Conservation (phyloP, 257 asterid genomes). For the Oldenlandia corymbosa region DNA sequence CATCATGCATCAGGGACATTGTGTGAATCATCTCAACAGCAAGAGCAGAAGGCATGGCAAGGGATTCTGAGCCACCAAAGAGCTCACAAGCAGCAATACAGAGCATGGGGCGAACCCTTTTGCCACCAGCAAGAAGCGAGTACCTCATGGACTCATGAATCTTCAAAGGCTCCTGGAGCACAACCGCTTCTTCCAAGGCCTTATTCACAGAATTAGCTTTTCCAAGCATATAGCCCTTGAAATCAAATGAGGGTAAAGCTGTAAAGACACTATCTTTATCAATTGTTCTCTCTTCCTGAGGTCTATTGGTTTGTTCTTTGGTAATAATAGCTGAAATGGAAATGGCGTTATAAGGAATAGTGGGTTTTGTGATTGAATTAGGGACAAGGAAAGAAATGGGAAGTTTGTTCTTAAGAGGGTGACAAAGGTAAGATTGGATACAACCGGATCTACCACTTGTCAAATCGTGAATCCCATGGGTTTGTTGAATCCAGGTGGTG, state of each 20-base stretch:
- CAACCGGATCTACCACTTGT: constrained; percentile 21
- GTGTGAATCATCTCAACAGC: constrained; percentile 68
- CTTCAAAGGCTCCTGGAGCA: constrained; percentile 31
- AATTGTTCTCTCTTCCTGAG: constrained; percentile 10
- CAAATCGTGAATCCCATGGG: constrained; percentile 14
- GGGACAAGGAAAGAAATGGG: constrained; percentile 16
- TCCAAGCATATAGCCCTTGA: constrained; percentile 35
- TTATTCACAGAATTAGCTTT: constrained; percentile 40
- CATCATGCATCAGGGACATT: constrained; percentile 65
- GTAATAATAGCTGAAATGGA: constrained; percentile 27
- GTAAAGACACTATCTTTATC: background rate
- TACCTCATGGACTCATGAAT: constrained; percentile 58
- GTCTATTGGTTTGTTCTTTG: constrained; percentile 18
- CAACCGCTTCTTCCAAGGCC: constrained; percentile 39
- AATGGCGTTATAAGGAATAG: background rate
- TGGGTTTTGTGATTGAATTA: constrained; percentile 13
- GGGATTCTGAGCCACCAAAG: constrained; percentile 41
- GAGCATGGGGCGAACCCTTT: constrained; percentile 49
- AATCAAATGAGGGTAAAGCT: constrained; percentile 21
- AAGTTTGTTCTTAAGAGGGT: constrained; percentile 19
- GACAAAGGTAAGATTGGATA: constrained; percentile 7
- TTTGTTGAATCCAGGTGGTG: constrained; percentile 22
- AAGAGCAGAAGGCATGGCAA: constrained; percentile 59
- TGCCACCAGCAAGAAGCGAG: constrained; percentile 67
- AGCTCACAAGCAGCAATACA: constrained; percentile 63